A percentile compares a stretch with the other conserved stretches of the same genome.
phyloP scores from a whole-genome alignment of 768 basidiomycete species.

The Suillus subaureus region DNA sequence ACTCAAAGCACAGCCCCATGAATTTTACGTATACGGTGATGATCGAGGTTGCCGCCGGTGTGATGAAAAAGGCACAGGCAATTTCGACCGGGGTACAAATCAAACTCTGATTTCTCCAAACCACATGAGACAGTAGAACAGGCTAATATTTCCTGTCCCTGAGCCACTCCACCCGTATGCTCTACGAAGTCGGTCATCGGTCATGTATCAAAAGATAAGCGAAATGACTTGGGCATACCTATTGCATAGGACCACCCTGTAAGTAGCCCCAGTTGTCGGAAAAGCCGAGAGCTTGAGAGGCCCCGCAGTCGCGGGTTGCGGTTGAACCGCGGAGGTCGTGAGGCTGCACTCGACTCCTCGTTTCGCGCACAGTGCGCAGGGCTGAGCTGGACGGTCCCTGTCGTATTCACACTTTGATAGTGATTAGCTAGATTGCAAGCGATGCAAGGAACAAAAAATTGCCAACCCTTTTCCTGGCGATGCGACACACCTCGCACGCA shows the following conservation, averaged over 20 bases:
- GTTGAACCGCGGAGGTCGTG: constrained; percentile 10
- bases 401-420: constrained; percentile 16
- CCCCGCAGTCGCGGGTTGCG: constrained; percentile 1
- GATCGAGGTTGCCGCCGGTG: constrained; percentile 4
- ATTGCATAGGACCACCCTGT: not conserved
- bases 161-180: not conserved
- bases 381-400: constrained; percentile 12
- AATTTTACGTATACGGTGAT: not conserved
- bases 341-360: constrained; percentile 18
- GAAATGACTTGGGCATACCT: not conserved
- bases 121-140: not conserved
- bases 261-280: not conserved
- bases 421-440: not conserved
- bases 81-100: constrained; percentile 1
- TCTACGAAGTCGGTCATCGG: not conserved
- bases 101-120: constrained; percentile 6
- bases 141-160: not conserved
- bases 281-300: not conserved
- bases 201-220: not conserved
- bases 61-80: constrained; percentile 4
- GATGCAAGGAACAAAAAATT: not conserved
- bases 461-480: not conserved
- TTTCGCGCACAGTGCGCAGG: constrained; percentile 26
- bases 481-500: not conserved
- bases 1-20: not conserved